Conservation (phyloP, 495 filamentous ascomycete genomes). For the Neurospora sp. region DNA sequence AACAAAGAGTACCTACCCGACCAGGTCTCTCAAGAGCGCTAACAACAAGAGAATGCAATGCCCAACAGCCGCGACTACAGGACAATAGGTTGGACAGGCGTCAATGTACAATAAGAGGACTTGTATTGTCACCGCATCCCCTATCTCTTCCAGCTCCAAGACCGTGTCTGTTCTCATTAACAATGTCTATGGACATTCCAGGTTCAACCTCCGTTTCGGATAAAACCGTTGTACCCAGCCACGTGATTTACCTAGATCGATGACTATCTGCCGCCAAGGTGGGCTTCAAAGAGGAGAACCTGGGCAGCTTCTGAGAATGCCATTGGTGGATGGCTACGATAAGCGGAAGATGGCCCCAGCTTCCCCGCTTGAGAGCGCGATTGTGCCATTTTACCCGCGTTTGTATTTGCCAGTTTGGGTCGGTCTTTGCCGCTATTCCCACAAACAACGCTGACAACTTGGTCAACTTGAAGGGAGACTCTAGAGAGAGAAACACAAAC, state of each 20-base stretch:
- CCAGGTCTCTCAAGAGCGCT: not conserved
- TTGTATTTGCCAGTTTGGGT: not conserved
- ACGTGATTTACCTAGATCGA: constrained; percentile 15
- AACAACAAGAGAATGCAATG: not conserved
- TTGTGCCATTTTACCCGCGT: not conserved
- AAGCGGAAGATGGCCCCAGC: not conserved
- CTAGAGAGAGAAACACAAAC: too few species aligned
- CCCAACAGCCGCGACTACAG: not conserved
- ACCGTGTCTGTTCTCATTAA: constrained; percentile 5
- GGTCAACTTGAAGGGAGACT: not conserved
- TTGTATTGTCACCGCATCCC: constrained; percentile 7
- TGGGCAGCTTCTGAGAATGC: not conserved
- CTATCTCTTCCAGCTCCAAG: constrained; percentile 1
- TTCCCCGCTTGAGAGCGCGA: not conserved
- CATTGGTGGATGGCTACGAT: not conserved
- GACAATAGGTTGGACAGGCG: constrained; percentile 6
- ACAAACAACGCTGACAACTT: not conserved
- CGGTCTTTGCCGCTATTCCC: not conserved
- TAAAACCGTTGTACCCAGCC: constrained; percentile 11
- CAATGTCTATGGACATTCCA: not conserved
- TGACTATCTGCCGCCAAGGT: not conserved
- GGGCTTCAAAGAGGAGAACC: not conserved
- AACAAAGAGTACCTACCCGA: not conserved
- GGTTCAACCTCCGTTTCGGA: not conserved
- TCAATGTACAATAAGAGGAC: constrained; percentile 24